phyloP scores from a whole-genome alignment of 2,329 filamentous ascomycete genomes.

The Pseudogymnoascus sp. region DNA sequence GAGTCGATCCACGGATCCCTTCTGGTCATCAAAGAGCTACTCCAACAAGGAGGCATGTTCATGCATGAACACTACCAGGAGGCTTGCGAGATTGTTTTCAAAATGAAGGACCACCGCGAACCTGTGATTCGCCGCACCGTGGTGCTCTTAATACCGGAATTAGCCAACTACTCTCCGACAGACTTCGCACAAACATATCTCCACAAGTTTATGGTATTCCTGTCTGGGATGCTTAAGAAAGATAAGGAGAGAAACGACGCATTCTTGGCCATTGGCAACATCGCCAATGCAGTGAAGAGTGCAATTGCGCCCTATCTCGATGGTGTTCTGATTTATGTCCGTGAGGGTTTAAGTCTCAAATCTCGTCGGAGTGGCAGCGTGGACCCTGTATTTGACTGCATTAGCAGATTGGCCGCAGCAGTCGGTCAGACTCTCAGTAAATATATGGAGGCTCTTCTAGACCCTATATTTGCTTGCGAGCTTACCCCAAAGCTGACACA shows the following conservation, averaged over 20 bases:
- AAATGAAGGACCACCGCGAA: slow-evolving; percentile 89
- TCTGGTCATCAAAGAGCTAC: slow-evolving; percentile 82
- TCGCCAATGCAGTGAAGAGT: slow-evolving; percentile 92
- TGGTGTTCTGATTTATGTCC: slow-evolving; percentile 85
- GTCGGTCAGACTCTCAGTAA: slow-evolving; percentile 96
- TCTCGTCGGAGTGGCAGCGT: slow-evolving; percentile 46
- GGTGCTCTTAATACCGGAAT: slow-evolving; percentile 81
- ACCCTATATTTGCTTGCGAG: slow-evolving; percentile 95
- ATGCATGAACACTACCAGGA: slow-evolving; percentile 94
- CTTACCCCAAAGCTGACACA: slow-evolving; percentile 90
- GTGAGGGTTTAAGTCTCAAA: slow-evolving; percentile 80
- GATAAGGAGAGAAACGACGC: slow-evolving; percentile 91
- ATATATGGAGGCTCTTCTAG: slow-evolving; percentile 91
- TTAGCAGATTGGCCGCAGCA: slow-evolving; percentile 90
- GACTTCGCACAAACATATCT: slow-evolving; percentile 85
- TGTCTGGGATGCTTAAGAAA: slow-evolving; percentile 88
- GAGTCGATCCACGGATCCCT: slow-evolving; percentile 93
- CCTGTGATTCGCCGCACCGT: slow-evolving; percentile 81
- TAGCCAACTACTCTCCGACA: slow-evolving; percentile 85
- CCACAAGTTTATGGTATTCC: slow-evolving; percentile 94
- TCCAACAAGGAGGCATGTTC: slow-evolving; percentile 96
- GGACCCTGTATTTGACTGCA: slow-evolving; percentile 89
- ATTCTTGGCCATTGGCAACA: slow-evolving; percentile 91
- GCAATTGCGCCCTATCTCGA: slow-evolving; percentile 93
- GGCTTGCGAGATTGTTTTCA: slow-evolving; percentile 85